These are phyloP conservation scores for Penicillium aurantiogriseum DNA, from an alignment of 2,329 filamentous ascomycete genomes.

Conservation along the genomic window DNA sequence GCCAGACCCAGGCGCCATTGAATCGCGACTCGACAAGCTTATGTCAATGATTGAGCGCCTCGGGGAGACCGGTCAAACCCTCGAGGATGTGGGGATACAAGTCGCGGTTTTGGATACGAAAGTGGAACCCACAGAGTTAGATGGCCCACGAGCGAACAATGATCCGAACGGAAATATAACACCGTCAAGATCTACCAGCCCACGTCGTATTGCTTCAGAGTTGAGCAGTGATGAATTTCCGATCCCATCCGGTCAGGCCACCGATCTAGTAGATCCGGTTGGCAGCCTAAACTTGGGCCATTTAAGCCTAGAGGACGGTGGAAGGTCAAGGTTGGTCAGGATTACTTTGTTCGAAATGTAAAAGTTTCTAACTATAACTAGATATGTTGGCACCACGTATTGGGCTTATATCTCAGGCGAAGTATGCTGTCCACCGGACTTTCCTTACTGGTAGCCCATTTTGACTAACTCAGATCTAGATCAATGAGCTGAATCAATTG, in stretches of 20 bases:
- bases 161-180: constrained; percentile 14
- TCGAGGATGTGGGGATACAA: constrained; percentile 27
- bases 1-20: constrained; percentile 40
- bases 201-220: constrained; percentile 33
- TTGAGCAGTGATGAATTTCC: constrained; percentile 44
- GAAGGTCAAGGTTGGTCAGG: constrained; percentile 31
- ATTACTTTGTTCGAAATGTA: background rate
- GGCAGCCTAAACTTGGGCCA: constrained; percentile 43
- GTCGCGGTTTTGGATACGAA: constrained; percentile 17
- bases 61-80: constrained; percentile 34
- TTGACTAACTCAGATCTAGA: constrained; percentile 26
- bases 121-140: constrained; percentile 15
- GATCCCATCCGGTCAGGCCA: constrained; percentile 42
- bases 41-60: constrained; percentile 47
- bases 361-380: constrained; percentile 15
- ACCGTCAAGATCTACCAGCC: constrained; percentile 31
- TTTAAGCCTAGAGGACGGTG: constrained; percentile 45
- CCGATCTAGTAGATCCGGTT: constrained; percentile 44
- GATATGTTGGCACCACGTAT: constrained; percentile 48
- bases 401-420: constrained; percentile 48
- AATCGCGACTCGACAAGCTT: constrained; percentile 45
- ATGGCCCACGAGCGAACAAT: constrained; percentile 22
- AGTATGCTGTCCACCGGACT: constrained; percentile 24
- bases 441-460: background rate
- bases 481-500: constrained; percentile 46